Percentiles rank a stretch among this genome's conserved stretches.
Conservation (phyloP, 768 basidiomycete species). For the Russula virescens region DNA sequence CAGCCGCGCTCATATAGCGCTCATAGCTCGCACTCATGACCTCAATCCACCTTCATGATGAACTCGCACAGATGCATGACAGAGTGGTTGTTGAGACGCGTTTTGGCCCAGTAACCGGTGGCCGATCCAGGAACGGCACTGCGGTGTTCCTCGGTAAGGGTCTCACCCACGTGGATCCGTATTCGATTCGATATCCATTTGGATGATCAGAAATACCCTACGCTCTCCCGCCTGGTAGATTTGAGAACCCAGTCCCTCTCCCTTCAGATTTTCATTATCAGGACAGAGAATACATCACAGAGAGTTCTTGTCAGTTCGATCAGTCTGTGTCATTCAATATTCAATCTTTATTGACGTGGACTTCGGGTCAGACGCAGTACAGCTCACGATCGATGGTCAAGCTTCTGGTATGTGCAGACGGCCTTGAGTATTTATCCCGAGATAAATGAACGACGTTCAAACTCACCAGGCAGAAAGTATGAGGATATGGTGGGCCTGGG, state of each 20-base stretch:
- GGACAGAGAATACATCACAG: slow-evolving; percentile 53
- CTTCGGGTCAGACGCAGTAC: slow-evolving; percentile 44
- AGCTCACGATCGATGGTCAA: slow-evolving; percentile 63
- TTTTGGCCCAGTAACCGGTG: slow-evolving; percentile 53
- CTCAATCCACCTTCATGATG: slow-evolving; percentile 49
- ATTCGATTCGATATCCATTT: background rate
- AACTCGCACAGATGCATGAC: slow-evolving; percentile 38
- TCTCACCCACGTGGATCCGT: background rate
- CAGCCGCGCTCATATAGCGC: too few relatives aligned
- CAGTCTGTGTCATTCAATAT: background rate
- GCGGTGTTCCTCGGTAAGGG: slow-evolving; percentile 59
- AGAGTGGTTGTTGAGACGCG: slow-evolving; percentile 48
- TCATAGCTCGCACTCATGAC: background rate
- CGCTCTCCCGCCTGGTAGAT: slow-evolving; percentile 58
- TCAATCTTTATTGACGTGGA: background rate
- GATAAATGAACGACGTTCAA: background rate
- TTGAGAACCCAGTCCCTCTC: slow-evolving; percentile 55
- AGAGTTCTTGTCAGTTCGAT: slow-evolving; percentile 43
- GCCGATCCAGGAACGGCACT: slow-evolving; percentile 53
- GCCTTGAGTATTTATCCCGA: background rate
- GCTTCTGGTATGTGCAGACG: slow-evolving; percentile 37
- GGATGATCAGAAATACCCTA: slow-evolving; percentile 59
- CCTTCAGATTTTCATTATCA: slow-evolving; percentile 52
- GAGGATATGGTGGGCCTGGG: slow-evolving; percentile 63
- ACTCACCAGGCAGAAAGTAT: slow-evolving; percentile 38